Evolutionary conservation across 2,329 filamentous ascomycete species (phyloP).

Genomic region (Pseudomassariella vexata): DNA sequence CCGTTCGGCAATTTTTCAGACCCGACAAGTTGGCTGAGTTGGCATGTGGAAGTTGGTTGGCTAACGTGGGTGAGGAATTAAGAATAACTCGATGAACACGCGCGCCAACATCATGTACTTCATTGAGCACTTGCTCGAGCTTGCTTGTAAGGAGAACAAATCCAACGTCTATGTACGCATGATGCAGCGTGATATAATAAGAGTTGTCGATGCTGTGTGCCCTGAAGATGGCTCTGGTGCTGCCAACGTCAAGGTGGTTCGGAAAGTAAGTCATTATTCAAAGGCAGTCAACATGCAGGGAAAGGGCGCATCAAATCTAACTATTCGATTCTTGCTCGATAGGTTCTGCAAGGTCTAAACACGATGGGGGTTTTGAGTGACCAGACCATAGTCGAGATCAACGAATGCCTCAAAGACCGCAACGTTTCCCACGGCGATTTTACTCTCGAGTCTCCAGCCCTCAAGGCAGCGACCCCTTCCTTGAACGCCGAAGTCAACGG

Average conservation of each 20-base stretch:
- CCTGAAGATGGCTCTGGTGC: conserved; percentile 81
- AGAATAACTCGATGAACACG: conserved; percentile 87
- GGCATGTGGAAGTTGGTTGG: not conserved
- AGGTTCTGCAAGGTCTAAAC: conserved; percentile 66
- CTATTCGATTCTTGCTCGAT: conserved; percentile 5
- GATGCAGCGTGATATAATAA: conserved; percentile 89
- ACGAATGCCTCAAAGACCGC: conserved; percentile 75
- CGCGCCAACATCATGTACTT: conserved; percentile 99
- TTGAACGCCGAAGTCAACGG: conserved; percentile 31
- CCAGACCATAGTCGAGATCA: conserved; percentile 72
- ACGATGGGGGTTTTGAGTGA: conserved; percentile 66
- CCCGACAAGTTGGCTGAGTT: conserved; percentile 2
- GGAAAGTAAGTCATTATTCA: conserved; percentile 62
- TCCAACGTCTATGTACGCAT: conserved; percentile 75
- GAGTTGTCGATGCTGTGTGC: conserved; percentile 87
- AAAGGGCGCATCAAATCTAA: no score
- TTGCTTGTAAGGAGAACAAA: conserved; percentile 70
- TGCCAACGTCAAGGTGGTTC: conserved; percentile 88
- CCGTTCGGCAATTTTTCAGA: no score
- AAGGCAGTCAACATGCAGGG: no score
- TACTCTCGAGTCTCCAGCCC: conserved; percentile 46
- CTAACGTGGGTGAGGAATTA: conserved; percentile 8
- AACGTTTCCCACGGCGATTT: conserved; percentile 59
- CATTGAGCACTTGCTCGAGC: conserved; percentile 88
- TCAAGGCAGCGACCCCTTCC: no score